A percentile compares a stretch with the other conserved stretches of the same genome.
phyloP scores from a whole-genome alignment of 768 basidiomycete genomes.

The Pulveroboletus sp. region DNA sequence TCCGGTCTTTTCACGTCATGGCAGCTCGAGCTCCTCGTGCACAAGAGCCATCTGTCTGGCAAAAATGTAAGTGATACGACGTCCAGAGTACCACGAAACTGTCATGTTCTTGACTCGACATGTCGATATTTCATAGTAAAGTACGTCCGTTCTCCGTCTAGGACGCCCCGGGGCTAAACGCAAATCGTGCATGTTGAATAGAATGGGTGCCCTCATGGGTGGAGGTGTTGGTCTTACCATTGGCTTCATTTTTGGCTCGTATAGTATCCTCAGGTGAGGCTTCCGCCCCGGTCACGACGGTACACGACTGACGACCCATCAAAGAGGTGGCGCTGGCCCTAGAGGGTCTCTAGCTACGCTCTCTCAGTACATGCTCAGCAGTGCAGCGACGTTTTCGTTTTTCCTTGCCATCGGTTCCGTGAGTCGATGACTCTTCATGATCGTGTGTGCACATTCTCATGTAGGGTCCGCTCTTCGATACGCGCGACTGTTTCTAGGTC shows the following conservation, averaged over 20 bases:
- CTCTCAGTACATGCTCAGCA: slow-evolving; percentile 97
- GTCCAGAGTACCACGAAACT: neutral
- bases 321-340: slow-evolving; percentile 85
- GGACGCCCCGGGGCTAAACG: slow-evolving; percentile 3
- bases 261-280: slow-evolving; percentile 80
- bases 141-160: slow-evolving; percentile 34
- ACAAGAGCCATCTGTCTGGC: slow-evolving; percentile 64
- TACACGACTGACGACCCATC: slow-evolving; percentile 4
- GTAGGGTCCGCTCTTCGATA: neutral
- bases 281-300: neutral
- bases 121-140: slow-evolving; percentile 43
- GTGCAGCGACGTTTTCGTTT: slow-evolving; percentile 95
- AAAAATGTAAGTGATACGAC: slow-evolving; percentile 54
- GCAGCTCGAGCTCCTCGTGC: slow-evolving; percentile 33
- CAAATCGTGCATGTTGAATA: slow-evolving; percentile 28
- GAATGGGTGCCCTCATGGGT: slow-evolving; percentile 91
- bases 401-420: slow-evolving; percentile 95
- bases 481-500: slow-evolving; percentile 47
- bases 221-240: slow-evolving; percentile 94
- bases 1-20: slow-evolving; percentile 13
- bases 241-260: slow-evolving; percentile 95
- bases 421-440: slow-evolving; percentile 21
- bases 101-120: slow-evolving; percentile 10
- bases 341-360: slow-evolving; percentile 87
- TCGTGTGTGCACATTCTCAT: slow-evolving; percentile 2